phyloP scores from a whole-genome alignment of 192 early-diverging fungal genomes.

The Mortierella antarctica region DNA sequence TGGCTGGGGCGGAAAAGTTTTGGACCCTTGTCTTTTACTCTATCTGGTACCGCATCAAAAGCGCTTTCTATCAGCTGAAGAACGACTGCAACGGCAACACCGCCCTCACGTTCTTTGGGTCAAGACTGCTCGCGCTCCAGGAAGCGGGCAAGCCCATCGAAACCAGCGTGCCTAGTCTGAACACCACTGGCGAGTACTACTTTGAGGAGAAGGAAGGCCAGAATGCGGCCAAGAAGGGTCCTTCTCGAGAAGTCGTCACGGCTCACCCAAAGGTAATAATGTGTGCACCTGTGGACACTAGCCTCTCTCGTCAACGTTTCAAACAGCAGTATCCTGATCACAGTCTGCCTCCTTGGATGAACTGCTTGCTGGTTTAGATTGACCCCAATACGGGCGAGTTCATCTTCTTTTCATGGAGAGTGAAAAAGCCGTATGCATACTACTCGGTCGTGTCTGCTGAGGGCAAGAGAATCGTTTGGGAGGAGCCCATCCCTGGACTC shows the following conservation, averaged over 20 bases:
- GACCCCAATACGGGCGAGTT: slow-evolving; percentile 46
- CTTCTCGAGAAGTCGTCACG: slow-evolving; percentile 11
- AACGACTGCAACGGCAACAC: slow-evolving; percentile 26
- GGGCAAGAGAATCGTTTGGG: slow-evolving; percentile 24
- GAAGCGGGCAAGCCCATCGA: slow-evolving; percentile 35
- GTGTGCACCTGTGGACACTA: no score
- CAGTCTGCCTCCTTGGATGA: background rate
- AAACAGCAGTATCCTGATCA: background rate
- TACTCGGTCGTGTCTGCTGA: slow-evolving; percentile 41
- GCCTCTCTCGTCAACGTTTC: background rate
- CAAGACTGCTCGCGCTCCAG: slow-evolving; percentile 29
- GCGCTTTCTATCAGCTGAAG: slow-evolving; percentile 9
- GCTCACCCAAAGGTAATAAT: slow-evolving; percentile 49
- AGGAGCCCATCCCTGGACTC: slow-evolving; percentile 15
- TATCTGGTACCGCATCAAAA: slow-evolving; percentile 20
- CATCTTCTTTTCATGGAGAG: slow-evolving; percentile 29
- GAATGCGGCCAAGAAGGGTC: background rate
- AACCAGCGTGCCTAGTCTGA: slow-evolving; percentile 24
- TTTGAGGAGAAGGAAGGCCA: slow-evolving; percentile 23
- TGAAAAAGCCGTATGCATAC: background rate
- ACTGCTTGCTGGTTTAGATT: no score
- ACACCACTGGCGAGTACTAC: slow-evolving; percentile 34
- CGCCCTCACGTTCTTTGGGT: slow-evolving; percentile 18
- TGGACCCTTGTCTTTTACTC: background rate
- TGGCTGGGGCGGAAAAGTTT: slow-evolving; percentile 3